Conservation (phyloP, 2,329 filamentous ascomycete species). For the Chaetoscypha palmicola region DNA sequence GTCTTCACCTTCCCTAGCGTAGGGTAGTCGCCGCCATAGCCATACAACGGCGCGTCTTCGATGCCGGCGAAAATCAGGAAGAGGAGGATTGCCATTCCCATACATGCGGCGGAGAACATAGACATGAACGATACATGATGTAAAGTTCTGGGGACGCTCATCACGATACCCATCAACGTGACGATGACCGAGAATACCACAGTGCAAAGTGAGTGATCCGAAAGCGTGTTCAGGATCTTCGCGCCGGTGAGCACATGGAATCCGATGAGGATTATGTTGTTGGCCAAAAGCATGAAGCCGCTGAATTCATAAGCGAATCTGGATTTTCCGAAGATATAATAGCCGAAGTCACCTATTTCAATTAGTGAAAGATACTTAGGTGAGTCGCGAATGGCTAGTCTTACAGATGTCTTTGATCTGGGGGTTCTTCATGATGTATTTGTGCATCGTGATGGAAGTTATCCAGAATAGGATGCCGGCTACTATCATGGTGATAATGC, state of each 20-base stretch:
- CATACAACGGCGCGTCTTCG: constrained; percentile 37
- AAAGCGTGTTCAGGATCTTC: constrained; percentile 42
- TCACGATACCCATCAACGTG: constrained; percentile 39
- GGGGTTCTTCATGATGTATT: constrained; percentile 45
- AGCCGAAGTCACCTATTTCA: constrained; percentile 41
- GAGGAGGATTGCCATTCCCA: constrained; percentile 42
- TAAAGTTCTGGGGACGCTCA: constrained; percentile 40
- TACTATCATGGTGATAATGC: constrained; percentile 40
- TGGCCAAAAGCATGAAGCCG: constrained; percentile 41
- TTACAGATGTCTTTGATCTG: constrained; percentile 43
- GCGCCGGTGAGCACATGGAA: constrained; percentile 44
- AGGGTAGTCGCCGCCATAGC: constrained; percentile 41
- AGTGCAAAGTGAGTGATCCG: constrained; percentile 42
- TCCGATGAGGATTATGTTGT: constrained; percentile 44
- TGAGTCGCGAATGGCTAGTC: too few relatives aligned
- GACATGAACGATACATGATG: constrained; percentile 44
- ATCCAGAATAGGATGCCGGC: constrained; percentile 42
- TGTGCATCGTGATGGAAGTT: constrained; percentile 44
- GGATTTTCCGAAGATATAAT: constrained; percentile 39
- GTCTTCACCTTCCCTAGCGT: constrained; percentile 37
- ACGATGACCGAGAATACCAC: constrained; percentile 42
- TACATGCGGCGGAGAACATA: constrained; percentile 41
- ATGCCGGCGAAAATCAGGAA: constrained; percentile 43
- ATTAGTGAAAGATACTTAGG: too few relatives aligned
- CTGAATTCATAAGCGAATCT: constrained; percentile 39